Evolutionary conservation across 345 rosid species (phyloP).

Genomic region (Salix exigua): DNA sequence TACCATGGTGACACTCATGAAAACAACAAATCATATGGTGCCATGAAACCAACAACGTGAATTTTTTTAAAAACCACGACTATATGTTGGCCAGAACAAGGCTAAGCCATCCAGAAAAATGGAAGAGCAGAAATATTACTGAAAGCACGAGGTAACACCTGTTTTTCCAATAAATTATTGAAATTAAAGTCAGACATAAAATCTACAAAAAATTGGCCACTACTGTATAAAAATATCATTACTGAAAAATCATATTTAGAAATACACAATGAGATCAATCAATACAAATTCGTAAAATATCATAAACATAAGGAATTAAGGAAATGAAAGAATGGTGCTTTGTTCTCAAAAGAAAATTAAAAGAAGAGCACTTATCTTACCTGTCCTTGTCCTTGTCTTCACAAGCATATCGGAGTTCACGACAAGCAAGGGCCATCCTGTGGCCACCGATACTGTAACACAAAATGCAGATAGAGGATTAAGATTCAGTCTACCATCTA

Average conservation of each 20-base stretch:
- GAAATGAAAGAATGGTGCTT: no score
- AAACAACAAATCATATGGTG: no score
- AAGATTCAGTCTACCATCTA: not conserved
- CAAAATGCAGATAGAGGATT: not conserved
- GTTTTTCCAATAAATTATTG: not conserved
- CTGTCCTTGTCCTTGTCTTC: constrained; percentile 17
- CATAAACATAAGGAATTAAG: not conserved
- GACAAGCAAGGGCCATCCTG: constrained; percentile 13
- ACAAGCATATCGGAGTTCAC: constrained; percentile 15
- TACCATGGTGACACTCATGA: no score
- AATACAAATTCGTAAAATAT: no score
- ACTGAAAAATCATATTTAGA: no score
- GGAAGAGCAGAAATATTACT: not conserved
- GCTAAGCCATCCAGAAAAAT: not conserved
- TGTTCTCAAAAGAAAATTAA: no score
- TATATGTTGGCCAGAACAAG: not conserved
- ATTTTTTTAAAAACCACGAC: not conserved
- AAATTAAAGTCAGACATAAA: no score
- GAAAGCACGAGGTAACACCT: not conserved
- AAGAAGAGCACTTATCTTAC: not conserved
- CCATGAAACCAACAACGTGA: no score
- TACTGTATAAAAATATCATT: no score
- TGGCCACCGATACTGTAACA: constrained; percentile 27
- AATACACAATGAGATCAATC: no score
- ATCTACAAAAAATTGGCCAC: no score